phyloP scores from a whole-genome alignment of 768 basidiomycete genomes.

The Pseudohyphozyma bogoriensis region DNA sequence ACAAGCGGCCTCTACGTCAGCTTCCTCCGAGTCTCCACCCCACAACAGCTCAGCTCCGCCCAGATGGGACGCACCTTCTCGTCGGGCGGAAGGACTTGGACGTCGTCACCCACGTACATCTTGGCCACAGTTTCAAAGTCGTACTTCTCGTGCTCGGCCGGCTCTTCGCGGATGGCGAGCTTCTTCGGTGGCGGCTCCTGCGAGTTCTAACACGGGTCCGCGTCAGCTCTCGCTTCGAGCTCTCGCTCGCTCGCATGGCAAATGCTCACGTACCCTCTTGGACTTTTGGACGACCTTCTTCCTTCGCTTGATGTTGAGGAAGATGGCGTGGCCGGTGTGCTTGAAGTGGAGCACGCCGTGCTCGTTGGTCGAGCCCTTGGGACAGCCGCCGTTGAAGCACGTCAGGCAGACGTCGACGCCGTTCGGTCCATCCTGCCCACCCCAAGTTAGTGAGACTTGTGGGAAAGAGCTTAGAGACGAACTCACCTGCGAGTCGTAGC shows the following conservation, averaged over 20 bases:
- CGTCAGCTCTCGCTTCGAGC: background rate
- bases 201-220: constrained; percentile 46
- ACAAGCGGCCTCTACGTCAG: constrained; percentile 14
- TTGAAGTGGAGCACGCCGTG: constrained; percentile 65
- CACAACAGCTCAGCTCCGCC: background rate
- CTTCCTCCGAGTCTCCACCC: background rate
- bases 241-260: background rate
- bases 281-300: constrained; percentile 52
- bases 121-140: constrained; percentile 55
- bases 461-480: background rate
- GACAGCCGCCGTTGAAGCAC: constrained; percentile 92
- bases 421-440: constrained; percentile 53
- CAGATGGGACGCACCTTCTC: constrained; percentile 17
- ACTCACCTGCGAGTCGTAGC: constrained; percentile 81
- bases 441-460: background rate
- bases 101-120: constrained; percentile 57
- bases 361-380: constrained; percentile 45
- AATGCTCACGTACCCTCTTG: constrained; percentile 38
- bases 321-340: constrained; percentile 63
- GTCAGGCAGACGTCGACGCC: constrained; percentile 81
- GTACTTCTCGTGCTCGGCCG: constrained; percentile 64
- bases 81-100: constrained; percentile 2
- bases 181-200: constrained; percentile 78
- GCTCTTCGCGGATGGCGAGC: constrained; percentile 71
- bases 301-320: constrained; percentile 68